Conservation (phyloP, 2,329 filamentous ascomycete genomes). For the Aureobasidium musti region DNA sequence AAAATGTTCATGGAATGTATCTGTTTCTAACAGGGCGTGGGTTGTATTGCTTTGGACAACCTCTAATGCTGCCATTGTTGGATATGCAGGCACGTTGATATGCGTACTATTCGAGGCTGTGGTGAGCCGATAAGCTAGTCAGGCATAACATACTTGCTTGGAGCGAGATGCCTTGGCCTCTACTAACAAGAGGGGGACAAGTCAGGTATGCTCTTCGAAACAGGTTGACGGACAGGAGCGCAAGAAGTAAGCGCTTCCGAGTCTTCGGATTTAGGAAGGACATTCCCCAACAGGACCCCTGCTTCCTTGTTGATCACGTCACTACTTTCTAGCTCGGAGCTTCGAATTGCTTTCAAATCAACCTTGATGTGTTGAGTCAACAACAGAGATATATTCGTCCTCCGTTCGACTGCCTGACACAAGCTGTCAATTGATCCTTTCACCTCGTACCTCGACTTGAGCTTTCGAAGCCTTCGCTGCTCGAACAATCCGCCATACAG, state of each 20-base stretch:
- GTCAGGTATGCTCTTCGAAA: not conserved
- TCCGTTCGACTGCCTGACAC: too few relatives aligned
- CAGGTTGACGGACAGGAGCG: not conserved
- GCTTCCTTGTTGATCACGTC: not conserved
- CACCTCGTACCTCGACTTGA: not conserved
- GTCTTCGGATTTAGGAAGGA: not conserved
- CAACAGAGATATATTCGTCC: not conserved
- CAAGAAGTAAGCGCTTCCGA: not conserved
- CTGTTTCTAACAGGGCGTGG: too few relatives aligned
- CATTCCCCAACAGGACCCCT: not conserved
- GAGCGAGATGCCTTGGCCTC: not conserved
- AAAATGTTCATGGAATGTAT: too few relatives aligned
- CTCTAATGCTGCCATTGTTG: too few relatives aligned
- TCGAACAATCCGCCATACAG: too few relatives aligned
- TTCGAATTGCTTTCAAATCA: constrained; percentile 21
- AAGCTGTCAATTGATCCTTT: not conserved
- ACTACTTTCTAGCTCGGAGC: not conserved
- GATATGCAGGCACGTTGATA: too few relatives aligned
- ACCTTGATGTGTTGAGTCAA: constrained; percentile 24
- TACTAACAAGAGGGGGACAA: too few relatives aligned
- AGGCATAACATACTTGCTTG: not conserved
- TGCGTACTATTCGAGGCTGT: too few relatives aligned
- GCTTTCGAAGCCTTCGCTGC: too few relatives aligned
- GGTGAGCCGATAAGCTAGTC: too few relatives aligned
- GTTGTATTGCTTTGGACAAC: too few relatives aligned